A percentile compares a stretch with the other conserved stretches of the same genome.
Evolutionary conservation across 345 rosid genomes (phyloP).

Genomic region (Hevea brasiliensis): DNA sequence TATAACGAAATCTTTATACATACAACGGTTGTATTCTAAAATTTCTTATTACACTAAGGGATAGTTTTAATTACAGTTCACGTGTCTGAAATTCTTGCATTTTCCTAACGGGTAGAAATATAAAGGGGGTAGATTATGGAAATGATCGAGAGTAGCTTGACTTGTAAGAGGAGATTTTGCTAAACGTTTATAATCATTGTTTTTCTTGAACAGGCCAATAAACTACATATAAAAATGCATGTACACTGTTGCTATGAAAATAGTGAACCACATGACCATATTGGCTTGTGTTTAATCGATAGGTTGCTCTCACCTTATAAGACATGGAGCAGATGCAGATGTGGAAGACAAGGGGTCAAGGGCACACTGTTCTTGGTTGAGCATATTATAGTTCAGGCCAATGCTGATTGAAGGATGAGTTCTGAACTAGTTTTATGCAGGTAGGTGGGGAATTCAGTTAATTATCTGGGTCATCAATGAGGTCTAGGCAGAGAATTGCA

Average conservation of each 20-base stretch:
- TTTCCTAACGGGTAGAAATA: neutral
- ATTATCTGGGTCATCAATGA: no score
- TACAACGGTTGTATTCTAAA: no score
- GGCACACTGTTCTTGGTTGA: slow-evolving; percentile 90
- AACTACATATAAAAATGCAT: neutral
- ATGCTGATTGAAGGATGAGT: slow-evolving; percentile 59
- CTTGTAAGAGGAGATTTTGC: neutral
- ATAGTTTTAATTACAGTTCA: neutral
- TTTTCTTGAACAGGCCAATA: neutral
- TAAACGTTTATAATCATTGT: neutral
- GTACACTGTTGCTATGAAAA: neutral
- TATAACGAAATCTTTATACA: no score
- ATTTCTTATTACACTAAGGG: neutral
- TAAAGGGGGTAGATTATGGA: neutral
- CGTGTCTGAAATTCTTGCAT: neutral
- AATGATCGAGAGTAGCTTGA: neutral
- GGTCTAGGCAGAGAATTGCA: neutral
- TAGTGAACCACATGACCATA: neutral
- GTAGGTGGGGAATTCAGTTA: neutral
- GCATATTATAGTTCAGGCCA: slow-evolving; percentile 61
- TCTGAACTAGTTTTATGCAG: neutral
- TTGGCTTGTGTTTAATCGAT: slow-evolving; percentile 7
- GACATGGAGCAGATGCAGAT: slow-evolving; percentile 92
- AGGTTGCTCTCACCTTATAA: slow-evolving; percentile 81
- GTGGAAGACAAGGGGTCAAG: slow-evolving; percentile 91